Evolutionary conservation across 441 rosid species (phyloP), one percentile per base, ranked within the genome.

Genomic region (Croton setiger): DNA sequence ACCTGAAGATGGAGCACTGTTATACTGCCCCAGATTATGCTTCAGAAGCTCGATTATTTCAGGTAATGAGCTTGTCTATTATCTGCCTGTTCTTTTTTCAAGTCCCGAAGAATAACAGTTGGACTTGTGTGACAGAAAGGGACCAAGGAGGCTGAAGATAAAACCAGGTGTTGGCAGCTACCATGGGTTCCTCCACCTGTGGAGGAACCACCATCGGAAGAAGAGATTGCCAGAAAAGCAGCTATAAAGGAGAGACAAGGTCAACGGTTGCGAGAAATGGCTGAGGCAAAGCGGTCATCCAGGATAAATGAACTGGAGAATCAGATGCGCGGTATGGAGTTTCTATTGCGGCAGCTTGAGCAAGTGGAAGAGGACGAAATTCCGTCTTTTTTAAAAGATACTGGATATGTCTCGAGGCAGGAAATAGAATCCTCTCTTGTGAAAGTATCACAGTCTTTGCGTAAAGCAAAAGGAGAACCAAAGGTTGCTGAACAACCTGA

Each of bases 251-350:
- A 91, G 78, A 91, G 89, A 66, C 97, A 89, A 73, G 93, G 97
- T 64, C 98, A 93, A 84, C 82, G 98, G 66, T 78, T 93, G 78
- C 86, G 98, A 78, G 98, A 91, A 69, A 93, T 93, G 98, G 98
- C 97, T 49, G 97, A 89, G 82, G 91, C 96, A 45, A 93, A 89
- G 89, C 84, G 91, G 82, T 87, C 80, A 44, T 85, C 95, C 55
- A 89, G 76, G 84, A 91, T 93, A 71, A 88, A 88, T 73, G 96
- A 89, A 75, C 82, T 85, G 69, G 95, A 91, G 64, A 93, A 91
- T 72, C 86, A 91, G 80, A 69, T 87, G 81, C 84, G 82, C 48
- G 91, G 92, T 71, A 75, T 93, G 85, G 88, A 76, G 63, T 93
- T 89, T 79, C 98, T 93, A 70, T 68, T 88, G 79, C 85, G 83